Base-by-base conservation (phyloP, 345 rosid genomes). In the Clarkia xantiana region DNA sequence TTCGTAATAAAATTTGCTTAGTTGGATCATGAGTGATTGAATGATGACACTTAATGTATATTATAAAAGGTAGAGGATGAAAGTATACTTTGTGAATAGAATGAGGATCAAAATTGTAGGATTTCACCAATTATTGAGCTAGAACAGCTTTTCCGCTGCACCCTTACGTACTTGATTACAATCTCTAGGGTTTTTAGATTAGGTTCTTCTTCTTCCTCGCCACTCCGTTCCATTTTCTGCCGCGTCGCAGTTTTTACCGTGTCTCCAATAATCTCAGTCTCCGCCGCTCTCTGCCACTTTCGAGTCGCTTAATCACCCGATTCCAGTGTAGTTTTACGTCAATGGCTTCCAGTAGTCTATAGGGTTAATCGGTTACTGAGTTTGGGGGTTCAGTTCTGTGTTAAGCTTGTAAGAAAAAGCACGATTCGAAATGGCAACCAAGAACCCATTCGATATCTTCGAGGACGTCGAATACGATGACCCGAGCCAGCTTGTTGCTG, bases 381-480 rank as follows among this genome's bases (percentile, higher is more conserved):
- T 29, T 49, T 11, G 0, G 14, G 17, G 42, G 41, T 7, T 7
- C 23, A 10, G 14, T 40, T 20, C 14, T 14, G 38, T 45, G 43
- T 44, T 29, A 14, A 19, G 54, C 40, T 38, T 23, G 45, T 12
- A 25, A 42, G 29, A 25, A 47, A 19, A 41, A 16, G 45, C 38
- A 15, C 11, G 29, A 11, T 38, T 34, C 44, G 48, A 66, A 54
- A 91, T 87, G 99, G 82, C 99, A 49, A 78, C 94, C 63, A 11
- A 46, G 79, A 93, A 93, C 71, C 93, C 94, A 45, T 93, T 93
- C 54, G 86, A 77, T 76, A 75, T 93, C 62, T 74, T 93, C 61
- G 95, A 73, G 12, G 86, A 71, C 42, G 80, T 73, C 29, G 99
- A 93, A 61, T 66, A 63, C 34, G 99, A 91, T 55, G 98, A 93